Evolutionary conservation across 805 yeast genomes (phyloP).

Genomic region (Danielia reshetovae): DNA sequence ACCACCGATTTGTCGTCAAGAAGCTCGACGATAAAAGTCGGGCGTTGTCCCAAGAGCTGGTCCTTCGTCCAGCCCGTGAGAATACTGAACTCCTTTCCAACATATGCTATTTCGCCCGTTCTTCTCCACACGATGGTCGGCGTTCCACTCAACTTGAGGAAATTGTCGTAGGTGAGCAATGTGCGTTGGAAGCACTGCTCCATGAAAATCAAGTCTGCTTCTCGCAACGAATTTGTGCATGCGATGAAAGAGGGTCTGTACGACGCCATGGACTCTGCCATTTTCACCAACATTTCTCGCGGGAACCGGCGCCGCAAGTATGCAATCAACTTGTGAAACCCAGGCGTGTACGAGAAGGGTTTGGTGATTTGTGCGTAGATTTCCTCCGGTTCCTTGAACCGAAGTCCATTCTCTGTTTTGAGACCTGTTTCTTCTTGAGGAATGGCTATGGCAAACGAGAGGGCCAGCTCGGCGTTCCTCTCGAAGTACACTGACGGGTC

Average conservation of each 20-base stretch:
- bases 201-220: constrained; percentile 89
- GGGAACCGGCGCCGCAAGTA: constrained; percentile 72
- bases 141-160: constrained; percentile 80
- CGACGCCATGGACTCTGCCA: constrained; percentile 86
- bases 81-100: constrained; percentile 89
- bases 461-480: constrained; percentile 35
- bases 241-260: constrained; percentile 93
- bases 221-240: constrained; percentile 81
- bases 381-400: constrained; percentile 62
- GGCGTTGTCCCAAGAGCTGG: constrained; percentile 55
- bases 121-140: constrained; percentile 96
- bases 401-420: constrained; percentile 7
- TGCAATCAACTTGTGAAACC: constrained; percentile 76
- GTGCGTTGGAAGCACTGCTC: constrained; percentile 96
- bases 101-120: constrained; percentile 92
- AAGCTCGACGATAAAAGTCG: constrained; percentile 73
- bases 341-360: constrained; percentile 89
- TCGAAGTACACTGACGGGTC: constrained; percentile 42
- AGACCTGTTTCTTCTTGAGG: constrained; percentile 6
- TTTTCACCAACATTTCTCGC: constrained; percentile 63
- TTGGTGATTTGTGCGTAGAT: constrained; percentile 68
- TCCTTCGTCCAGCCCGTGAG: constrained; percentile 86
- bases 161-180: constrained; percentile 79
- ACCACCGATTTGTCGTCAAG: constrained; percentile 85
- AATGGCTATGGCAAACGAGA: constrained; percentile 48